phyloP scores from a whole-genome alignment of 2,329 filamentous ascomycete species.

The Arthrobotrys sinensis region DNA sequence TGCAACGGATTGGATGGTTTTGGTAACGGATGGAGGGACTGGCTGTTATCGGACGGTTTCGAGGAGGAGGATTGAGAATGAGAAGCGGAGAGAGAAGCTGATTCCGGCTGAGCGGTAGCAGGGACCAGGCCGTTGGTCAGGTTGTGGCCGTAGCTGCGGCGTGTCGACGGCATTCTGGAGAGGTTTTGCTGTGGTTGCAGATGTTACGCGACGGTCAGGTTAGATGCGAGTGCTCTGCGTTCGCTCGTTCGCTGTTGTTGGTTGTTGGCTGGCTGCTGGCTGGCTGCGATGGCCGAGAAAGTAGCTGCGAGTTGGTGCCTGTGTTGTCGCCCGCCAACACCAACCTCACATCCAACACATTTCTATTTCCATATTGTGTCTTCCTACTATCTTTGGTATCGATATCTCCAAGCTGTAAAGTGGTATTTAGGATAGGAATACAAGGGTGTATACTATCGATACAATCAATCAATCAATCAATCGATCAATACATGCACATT shows the following conservation, averaged over 20 bases:
- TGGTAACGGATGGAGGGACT: not conserved
- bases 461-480: too few species aligned
- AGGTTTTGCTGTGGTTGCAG: conserved; percentile 25
- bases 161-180: conserved; percentile 54
- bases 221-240: not conserved
- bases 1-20: conserved; percentile 41
- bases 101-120: not conserved
- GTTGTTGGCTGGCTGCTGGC: not conserved
- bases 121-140: conserved; percentile 8
- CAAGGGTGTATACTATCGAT: too few species aligned
- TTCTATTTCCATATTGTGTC: not conserved
- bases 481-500: too few species aligned
- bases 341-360: conserved; percentile 25
- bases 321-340: conserved; percentile 2
- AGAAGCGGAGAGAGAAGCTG: not conserved
- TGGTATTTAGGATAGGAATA: too few species aligned
- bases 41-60: not conserved
- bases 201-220: conserved; percentile 50
- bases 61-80: conserved; percentile 14
- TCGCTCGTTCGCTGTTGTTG: too few species aligned
- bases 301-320: not conserved
- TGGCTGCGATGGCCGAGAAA: not conserved
- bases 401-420: too few species aligned
- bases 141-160: conserved; percentile 28
- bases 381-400: not conserved